Evolutionary conservation across 2,329 filamentous ascomycete species (phyloP).

Genomic region (Chaetomiaceae sp.): DNA sequence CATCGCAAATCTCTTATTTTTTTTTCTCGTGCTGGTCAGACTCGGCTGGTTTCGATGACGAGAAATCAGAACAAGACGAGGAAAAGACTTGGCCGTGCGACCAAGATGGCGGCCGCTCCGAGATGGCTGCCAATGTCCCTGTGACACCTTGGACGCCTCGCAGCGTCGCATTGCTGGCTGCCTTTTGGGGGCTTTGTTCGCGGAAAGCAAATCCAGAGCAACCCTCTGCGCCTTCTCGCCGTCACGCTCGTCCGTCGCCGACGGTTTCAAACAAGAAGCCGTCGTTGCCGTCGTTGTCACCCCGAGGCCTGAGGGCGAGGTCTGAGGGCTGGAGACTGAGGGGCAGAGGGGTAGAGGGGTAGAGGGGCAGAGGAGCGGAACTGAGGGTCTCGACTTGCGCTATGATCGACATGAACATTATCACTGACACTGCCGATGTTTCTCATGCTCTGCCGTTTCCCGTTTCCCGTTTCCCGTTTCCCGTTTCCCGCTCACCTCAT

Average conservation of each 20-base stretch:
- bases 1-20: too few species aligned
- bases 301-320: background rate
- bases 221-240: too few species aligned
- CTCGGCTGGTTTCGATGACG: too few species aligned
- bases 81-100: background rate
- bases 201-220: background rate
- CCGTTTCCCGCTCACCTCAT: background rate
- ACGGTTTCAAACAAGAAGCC: too few species aligned
- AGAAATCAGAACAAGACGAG: background rate
- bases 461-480: conserved; percentile 6
- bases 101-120: background rate
- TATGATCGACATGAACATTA: conserved; percentile 9
- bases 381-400: background rate
- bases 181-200: background rate
- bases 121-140: background rate
- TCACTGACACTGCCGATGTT: conserved; percentile 1
- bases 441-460: conserved; percentile 1
- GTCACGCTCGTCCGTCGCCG: too few species aligned
- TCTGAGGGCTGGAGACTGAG: background rate
- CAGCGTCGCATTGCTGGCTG: conserved; percentile 11
- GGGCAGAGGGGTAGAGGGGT: too few species aligned
- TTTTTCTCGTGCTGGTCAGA: background rate
- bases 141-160: conserved; percentile 13
- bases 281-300: conserved; percentile 1
- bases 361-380: background rate